Evolutionary conservation across 495 filamentous ascomycete species (phyloP).

Genomic region (Poronia punctata): DNA sequence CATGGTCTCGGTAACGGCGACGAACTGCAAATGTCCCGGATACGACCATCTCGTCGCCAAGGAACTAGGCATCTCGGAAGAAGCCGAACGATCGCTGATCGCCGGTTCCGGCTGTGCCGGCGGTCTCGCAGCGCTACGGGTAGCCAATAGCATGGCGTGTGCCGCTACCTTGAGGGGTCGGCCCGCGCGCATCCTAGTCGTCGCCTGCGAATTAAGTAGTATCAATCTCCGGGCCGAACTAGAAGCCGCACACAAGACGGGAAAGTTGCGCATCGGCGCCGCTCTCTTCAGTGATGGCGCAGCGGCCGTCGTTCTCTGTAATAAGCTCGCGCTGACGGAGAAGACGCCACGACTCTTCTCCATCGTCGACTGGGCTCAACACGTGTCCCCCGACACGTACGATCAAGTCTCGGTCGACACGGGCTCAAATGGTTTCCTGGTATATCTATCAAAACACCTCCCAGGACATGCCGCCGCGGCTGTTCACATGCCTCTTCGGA

Average conservation of each 20-base stretch:
- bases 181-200: constrained; percentile 26
- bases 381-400: constrained; percentile 20
- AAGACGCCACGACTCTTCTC: constrained; percentile 7
- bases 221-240: constrained; percentile 32
- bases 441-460: constrained; percentile 5
- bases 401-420: constrained; percentile 24
- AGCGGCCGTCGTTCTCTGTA: constrained; percentile 39
- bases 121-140: constrained; percentile 39
- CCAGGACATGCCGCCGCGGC: constrained; percentile 9
- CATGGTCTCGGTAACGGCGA: constrained; percentile 38
- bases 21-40: constrained; percentile 37
- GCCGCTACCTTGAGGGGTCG: constrained; percentile 27
- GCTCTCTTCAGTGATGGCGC: constrained; percentile 42
- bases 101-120: constrained; percentile 42
- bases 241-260: constrained; percentile 23
- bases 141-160: constrained; percentile 33
- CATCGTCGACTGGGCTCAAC: constrained; percentile 17
- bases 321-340: constrained; percentile 16
- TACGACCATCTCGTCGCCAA: constrained; percentile 37
- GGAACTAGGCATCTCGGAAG: constrained; percentile 24
- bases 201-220: constrained; percentile 41
- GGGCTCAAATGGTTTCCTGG: constrained; percentile 21
- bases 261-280: constrained; percentile 28
- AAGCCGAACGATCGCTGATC: constrained; percentile 33
- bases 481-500: constrained; percentile 12